Conservation (phyloP, 164 flowering plant genomes). For the Amborella trichopoda region DNA sequence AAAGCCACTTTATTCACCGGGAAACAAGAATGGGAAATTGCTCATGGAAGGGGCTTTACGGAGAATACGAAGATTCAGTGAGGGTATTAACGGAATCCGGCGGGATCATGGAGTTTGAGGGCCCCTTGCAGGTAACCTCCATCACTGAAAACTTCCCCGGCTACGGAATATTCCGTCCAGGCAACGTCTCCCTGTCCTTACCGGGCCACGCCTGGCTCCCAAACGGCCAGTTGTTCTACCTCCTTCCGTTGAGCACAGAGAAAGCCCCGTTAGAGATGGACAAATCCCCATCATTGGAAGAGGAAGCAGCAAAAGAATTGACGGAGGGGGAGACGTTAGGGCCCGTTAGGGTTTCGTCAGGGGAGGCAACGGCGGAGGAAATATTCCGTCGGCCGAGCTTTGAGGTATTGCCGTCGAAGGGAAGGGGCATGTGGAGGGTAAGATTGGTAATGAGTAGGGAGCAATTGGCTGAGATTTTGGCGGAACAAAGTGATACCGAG, state of each 20-base stretch:
- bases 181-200: conserved; percentile 21
- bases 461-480: conserved; percentile 43
- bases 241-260: conserved; percentile 21
- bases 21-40: conserved; percentile 47
- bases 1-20: neutral
- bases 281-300: no score
- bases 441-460: conserved; percentile 42
- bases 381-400: conserved; percentile 18
- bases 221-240: conserved; percentile 33
- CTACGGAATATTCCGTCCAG: conserved; percentile 28
- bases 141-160: conserved; percentile 32
- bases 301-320: neutral
- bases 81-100: conserved; percentile 40
- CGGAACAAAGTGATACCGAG: conserved; percentile 49
- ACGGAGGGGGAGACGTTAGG: neutral
- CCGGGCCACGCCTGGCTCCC: conserved; percentile 20
- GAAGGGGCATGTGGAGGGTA: conserved; percentile 62
- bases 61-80: conserved; percentile 4
- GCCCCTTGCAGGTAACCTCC: conserved; percentile 23
- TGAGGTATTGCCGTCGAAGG: conserved; percentile 33
- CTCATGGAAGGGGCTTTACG: conserved; percentile 23
- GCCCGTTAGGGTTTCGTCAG: neutral
- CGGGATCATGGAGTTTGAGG: conserved; percentile 20
- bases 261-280: no score
- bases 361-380: conserved; percentile 5